Evolutionary conservation across 2,329 filamentous ascomycete genomes (phyloP).

Genomic region (Ceratocystis ficicola): DNA sequence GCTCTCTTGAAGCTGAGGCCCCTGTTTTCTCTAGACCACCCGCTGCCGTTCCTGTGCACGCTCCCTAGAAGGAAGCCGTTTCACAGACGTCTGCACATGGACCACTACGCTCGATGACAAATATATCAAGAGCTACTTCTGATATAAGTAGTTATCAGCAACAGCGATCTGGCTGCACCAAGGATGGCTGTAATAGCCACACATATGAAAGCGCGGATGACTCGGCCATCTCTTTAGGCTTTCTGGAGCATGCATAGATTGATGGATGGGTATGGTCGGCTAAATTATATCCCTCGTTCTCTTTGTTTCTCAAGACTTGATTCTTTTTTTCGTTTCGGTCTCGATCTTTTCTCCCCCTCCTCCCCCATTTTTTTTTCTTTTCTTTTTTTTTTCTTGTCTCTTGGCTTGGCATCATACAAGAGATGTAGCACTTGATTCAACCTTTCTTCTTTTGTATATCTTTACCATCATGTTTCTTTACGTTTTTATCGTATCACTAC

Average conservation of each 20-base stretch:
- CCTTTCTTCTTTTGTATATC: conserved; percentile 12
- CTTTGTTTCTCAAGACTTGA: background rate
- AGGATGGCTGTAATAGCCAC: background rate
- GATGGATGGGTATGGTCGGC: background rate
- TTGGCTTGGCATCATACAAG: background rate
- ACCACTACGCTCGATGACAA: background rate
- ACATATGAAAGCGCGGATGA: background rate
- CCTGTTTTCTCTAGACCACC: conserved; percentile 16
- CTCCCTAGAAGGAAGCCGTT: conserved; percentile 21
- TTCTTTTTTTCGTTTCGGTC: background rate
- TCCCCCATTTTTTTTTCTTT: background rate
- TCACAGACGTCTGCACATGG: background rate
- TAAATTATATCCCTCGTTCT: background rate
- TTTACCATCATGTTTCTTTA: background rate
- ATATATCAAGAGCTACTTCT: background rate
- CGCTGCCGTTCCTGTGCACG: conserved; percentile 19
- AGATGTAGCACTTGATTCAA: background rate
- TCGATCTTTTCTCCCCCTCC: background rate
- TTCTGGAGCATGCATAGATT: background rate
- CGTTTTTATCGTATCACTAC: conserved; percentile 7
- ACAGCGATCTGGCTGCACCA: no score
- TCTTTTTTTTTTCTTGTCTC: background rate
- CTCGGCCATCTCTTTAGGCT: background rate
- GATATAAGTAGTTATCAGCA: background rate
- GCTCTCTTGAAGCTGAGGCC: conserved; percentile 16